Evolutionary conservation across 495 filamentous ascomycete species (phyloP).

Genomic region (Podospora bellae-mahoneyi): DNA sequence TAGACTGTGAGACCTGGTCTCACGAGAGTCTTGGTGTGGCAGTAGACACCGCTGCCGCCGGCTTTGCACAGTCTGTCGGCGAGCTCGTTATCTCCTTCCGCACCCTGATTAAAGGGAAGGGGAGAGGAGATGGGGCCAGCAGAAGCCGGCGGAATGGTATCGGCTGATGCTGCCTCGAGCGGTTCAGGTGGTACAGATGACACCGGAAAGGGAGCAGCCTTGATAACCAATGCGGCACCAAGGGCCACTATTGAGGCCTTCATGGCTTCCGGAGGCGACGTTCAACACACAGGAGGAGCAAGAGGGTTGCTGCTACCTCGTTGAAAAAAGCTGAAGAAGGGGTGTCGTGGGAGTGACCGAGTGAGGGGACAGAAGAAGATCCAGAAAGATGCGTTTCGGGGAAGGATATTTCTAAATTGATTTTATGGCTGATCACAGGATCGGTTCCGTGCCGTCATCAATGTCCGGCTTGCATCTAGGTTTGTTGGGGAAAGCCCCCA

Average conservation of each 20-base stretch:
- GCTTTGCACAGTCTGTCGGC: conserved; percentile 11
- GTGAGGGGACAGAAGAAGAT: background rate
- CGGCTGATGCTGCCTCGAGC: background rate
- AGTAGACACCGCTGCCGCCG: conserved; percentile 9
- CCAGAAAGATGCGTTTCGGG: background rate
- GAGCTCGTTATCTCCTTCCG: background rate
- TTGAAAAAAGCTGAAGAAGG: background rate
- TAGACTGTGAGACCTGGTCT: conserved; percentile 10
- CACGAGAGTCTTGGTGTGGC: conserved; percentile 14
- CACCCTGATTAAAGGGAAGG: background rate
- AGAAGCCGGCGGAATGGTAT: background rate
- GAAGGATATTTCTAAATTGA: background rate
- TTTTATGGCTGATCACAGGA: background rate
- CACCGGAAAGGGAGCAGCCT: conserved; percentile 9
- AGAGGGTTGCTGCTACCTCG: background rate
- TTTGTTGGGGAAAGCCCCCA: conserved; percentile 7
- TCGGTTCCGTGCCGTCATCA: background rate
- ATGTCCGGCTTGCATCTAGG: conserved; percentile 1
- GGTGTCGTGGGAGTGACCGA: background rate
- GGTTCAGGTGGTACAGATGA: background rate
- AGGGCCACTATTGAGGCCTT: conserved; percentile 24
- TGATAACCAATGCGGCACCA: conserved; percentile 16
- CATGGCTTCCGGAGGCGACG: conserved; percentile 20
- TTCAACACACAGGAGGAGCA: background rate
- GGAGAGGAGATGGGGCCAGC: background rate